Evolutionary conservation across 2,329 filamentous ascomycete genomes (phyloP).

Genomic region (Microdochium bolleyi): DNA sequence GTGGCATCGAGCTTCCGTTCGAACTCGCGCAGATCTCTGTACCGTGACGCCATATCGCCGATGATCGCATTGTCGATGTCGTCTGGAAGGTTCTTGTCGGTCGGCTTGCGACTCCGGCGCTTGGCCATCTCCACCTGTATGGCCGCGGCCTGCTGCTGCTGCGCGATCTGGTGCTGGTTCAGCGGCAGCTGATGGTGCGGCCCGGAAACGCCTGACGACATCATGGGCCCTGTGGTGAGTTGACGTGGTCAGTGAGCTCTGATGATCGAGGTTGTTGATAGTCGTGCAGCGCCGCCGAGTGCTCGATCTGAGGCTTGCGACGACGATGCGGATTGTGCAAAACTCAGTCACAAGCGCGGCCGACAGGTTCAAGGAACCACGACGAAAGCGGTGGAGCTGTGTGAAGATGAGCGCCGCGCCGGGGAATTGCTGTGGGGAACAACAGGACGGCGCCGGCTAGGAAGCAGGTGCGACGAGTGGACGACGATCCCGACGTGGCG

Average conservation of each 20-base stretch:
- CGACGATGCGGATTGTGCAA: background rate
- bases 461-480: background rate
- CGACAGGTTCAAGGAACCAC: background rate
- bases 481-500: background rate
- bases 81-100: slow-evolving; percentile 90
- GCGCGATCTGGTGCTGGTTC: slow-evolving; percentile 43
- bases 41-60: slow-evolving; percentile 73
- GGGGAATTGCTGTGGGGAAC: background rate
- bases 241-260: slow-evolving; percentile 8
- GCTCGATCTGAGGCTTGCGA: background rate
- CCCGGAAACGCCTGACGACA: slow-evolving; percentile 32
- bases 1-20: slow-evolving; percentile 86
- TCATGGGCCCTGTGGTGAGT: slow-evolving; percentile 40
- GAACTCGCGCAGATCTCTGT: slow-evolving; percentile 75
- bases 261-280: background rate
- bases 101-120: slow-evolving; percentile 79
- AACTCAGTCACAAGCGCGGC: background rate
- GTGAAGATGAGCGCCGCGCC: background rate
- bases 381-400: background rate
- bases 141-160: slow-evolving; percentile 42
- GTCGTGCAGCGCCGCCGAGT: background rate
- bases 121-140: slow-evolving; percentile 59
- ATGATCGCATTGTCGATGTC: slow-evolving; percentile 77
- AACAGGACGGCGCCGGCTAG: background rate
- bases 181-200: slow-evolving; percentile 42